Conservation (phyloP, 371 early-diverging fungal species). For the Circinella umbellata region DNA sequence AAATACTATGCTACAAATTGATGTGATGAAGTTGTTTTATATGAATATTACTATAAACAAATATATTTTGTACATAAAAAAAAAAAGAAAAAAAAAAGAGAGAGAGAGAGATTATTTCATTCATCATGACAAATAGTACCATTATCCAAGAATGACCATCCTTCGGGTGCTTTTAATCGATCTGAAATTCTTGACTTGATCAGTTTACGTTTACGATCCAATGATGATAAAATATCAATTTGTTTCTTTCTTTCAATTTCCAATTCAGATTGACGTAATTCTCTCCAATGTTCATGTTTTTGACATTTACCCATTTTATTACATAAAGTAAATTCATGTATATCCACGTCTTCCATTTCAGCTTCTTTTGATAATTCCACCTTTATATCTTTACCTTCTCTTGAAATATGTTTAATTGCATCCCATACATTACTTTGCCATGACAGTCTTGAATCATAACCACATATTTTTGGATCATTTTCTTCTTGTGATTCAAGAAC, state of each 20-base stretch:
- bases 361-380: neutral
- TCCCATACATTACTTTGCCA: conserved; percentile 8
- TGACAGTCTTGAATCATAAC: conserved; percentile 13
- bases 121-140: conserved; percentile 12
- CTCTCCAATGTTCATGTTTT: conserved; percentile 12
- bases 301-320: conserved; percentile 8
- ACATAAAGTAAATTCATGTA: neutral
- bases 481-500: neutral
- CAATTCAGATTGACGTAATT: neutral
- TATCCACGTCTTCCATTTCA: neutral
- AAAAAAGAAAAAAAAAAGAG: too few species aligned
- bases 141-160: conserved; percentile 14
- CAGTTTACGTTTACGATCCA: conserved; percentile 5
- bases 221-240: neutral
- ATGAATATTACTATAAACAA: too few species aligned
- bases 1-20: too few species aligned
- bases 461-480: conserved; percentile 3
- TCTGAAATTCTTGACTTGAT: conserved; percentile 1
- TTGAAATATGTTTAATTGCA: conserved; percentile 2
- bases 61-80: too few species aligned
- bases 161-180: neutral
- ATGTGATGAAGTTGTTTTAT: too few species aligned
- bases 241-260: conserved; percentile 1
- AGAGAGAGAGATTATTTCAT: too few species aligned
- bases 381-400: conserved; percentile 1